Evolutionary conservation across 208 protist genomes (phyloP).

Genomic region (Porcisia hertigi): DNA sequence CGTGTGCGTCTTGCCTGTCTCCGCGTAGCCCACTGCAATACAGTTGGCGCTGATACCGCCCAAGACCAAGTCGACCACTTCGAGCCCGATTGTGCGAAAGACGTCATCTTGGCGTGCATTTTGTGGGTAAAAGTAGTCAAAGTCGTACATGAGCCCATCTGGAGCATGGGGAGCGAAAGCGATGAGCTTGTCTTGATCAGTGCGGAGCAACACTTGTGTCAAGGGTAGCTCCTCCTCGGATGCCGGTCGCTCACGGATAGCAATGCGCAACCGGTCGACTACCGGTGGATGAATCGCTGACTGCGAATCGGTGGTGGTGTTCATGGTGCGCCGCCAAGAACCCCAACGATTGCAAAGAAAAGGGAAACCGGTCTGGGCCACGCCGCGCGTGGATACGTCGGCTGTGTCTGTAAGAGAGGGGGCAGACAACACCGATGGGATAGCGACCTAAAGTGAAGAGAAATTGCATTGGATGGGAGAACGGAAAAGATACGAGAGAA

Average conservation of each 20-base stretch:
- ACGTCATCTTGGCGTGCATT: conserved; percentile 77
- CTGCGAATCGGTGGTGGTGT: conserved; percentile 1
- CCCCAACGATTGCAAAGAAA: not conserved
- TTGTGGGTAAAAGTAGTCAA: conserved; percentile 88
- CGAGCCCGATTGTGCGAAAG: conserved; percentile 73
- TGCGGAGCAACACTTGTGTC: conserved; percentile 63
- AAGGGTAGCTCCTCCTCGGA: conserved; percentile 58
- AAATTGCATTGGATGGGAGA: not conserved
- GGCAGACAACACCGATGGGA: not conserved
- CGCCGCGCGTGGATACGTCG: not conserved
- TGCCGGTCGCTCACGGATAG: conserved; percentile 74
- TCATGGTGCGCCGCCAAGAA: conserved; percentile 1
- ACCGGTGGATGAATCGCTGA: conserved; percentile 40
- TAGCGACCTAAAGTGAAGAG: not conserved
- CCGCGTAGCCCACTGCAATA: conserved; percentile 70
- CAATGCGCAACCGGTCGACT: conserved; percentile 76
- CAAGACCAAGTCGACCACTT: conserved; percentile 88
- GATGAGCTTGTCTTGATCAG: conserved; percentile 77
- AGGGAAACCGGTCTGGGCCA: not conserved
- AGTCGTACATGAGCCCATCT: conserved; percentile 89
- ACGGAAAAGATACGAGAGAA: not conserved
- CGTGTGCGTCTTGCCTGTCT: conserved; percentile 87
- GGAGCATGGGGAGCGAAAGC: conserved; percentile 61
- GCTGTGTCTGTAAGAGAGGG: not conserved
- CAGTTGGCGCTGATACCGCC: conserved; percentile 80